phyloP scores from a whole-genome alignment of 2,329 filamentous ascomycete species.

The Aspergillus phoenicis region DNA sequence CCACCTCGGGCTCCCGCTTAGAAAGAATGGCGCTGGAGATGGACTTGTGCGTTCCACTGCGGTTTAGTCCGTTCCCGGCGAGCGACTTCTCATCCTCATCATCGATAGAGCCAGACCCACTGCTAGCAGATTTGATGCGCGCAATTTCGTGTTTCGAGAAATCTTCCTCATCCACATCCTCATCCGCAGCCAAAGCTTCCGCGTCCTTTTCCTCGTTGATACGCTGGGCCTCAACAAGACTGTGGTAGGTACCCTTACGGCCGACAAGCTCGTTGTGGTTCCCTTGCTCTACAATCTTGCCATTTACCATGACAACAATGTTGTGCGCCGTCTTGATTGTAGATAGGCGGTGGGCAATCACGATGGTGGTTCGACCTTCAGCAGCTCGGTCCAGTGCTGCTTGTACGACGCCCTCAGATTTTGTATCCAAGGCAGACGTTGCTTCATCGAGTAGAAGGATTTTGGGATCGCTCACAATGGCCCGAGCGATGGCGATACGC shows the following conservation, averaged over 20 bases:
- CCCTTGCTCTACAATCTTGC: conserved; percentile 88
- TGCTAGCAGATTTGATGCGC: conserved; percentile 37
- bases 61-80: conserved; percentile 34
- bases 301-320: conserved; percentile 88
- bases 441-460: conserved; percentile 93
- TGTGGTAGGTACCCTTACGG: conserved; percentile 72
- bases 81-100: conserved; percentile 35
- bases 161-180: conserved; percentile 30
- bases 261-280: conserved; percentile 79
- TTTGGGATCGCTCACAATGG: conserved; percentile 87
- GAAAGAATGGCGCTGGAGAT: conserved; percentile 72
- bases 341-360: conserved; percentile 91
- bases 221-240: conserved; percentile 84
- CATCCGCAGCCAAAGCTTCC: conserved; percentile 31
- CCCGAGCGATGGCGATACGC: conserved; percentile 89
- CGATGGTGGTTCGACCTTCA: conserved; percentile 87
- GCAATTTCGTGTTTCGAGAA: conserved; percentile 33
- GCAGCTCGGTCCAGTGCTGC: conserved; percentile 85
- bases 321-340: conserved; percentile 95
- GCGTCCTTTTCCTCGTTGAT: conserved; percentile 62
- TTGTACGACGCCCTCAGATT: conserved; percentile 92
- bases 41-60: conserved; percentile 56
- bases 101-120: conserved; percentile 30
- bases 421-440: conserved; percentile 89
- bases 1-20: conserved; percentile 53